Percentiles rank a stretch among this genome's conserved stretches.
Evolutionary conservation across 176 grass and related monocot species (phyloP).

Genomic region (Eleusine coracana): DNA sequence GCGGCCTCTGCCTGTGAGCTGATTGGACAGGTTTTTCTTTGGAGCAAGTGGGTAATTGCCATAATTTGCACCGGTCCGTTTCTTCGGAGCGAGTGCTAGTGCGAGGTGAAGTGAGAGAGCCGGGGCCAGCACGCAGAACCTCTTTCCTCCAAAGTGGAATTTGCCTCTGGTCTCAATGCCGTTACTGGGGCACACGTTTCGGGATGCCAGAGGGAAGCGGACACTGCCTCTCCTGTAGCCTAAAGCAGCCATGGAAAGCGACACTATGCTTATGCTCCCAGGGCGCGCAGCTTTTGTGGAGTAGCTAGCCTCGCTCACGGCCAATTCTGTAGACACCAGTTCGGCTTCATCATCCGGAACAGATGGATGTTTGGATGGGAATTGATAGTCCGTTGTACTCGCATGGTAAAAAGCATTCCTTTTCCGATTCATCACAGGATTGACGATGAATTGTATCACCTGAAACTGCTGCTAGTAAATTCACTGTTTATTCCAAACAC

Average conservation of each 20-base stretch:
- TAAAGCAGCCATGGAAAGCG: slow-evolving; percentile 45
- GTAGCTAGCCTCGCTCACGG: not conserved
- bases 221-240: slow-evolving; percentile 51
- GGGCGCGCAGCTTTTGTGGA: slow-evolving; percentile 22
- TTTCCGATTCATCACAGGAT: not conserved
- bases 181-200: slow-evolving; percentile 70
- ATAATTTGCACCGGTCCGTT: slow-evolving; percentile 6
- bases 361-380: slow-evolving; percentile 2
- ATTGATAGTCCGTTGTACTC: not conserved
- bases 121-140: not conserved
- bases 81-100: slow-evolving; percentile 12
- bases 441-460: not conserved
- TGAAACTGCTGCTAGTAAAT: not conserved
- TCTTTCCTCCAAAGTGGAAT: slow-evolving; percentile 51
- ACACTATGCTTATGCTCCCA: slow-evolving; percentile 29
- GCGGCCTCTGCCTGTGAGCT: not conserved
- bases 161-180: slow-evolving; percentile 49
- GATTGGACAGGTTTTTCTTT: slow-evolving; percentile 15
- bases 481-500: not conserved
- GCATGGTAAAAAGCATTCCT: not conserved
- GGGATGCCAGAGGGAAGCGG: slow-evolving; percentile 54
- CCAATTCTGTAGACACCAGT: slow-evolving; percentile 26
- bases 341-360: slow-evolving; percentile 8
- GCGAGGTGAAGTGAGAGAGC: slow-evolving; percentile 28
- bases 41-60: slow-evolving; percentile 27